Conservation (phyloP, 148 eudicot genomes). For the Heliosperma pusillum region DNA sequence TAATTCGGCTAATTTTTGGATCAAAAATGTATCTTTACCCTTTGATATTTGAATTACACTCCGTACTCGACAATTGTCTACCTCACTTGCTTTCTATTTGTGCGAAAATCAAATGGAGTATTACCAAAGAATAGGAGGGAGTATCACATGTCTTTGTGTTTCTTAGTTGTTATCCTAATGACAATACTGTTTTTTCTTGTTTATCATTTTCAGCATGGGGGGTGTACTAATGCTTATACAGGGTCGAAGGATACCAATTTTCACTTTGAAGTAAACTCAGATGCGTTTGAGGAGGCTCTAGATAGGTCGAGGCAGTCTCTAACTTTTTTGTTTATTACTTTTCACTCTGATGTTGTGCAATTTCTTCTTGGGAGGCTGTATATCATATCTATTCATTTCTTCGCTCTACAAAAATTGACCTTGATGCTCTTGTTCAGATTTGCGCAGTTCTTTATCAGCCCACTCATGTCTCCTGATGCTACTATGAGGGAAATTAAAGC, state of each 20-base stretch:
- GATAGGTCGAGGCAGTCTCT: conserved; percentile 55
- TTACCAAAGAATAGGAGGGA: not conserved
- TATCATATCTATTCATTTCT: not conserved
- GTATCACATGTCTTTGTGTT: not conserved
- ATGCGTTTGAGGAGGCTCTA: conserved; percentile 85
- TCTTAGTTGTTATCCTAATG: not conserved
- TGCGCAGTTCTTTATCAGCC: conserved; percentile 92
- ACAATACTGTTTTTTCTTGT: not conserved
- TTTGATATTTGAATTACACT: not conserved
- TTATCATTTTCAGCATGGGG: conserved; percentile 75
- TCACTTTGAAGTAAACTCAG: conserved; percentile 77
- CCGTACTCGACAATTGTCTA: not conserved
- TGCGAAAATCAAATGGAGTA: not conserved
- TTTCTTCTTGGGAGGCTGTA: not conserved
- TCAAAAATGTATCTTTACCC: not conserved
- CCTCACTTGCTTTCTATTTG: not conserved
- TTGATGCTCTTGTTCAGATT: conserved; percentile 45
- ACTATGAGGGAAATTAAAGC: conserved; percentile 94
- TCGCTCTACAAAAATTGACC: not conserved
- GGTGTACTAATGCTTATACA: conserved; percentile 85
- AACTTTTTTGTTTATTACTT: not conserved
- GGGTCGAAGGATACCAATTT: conserved; percentile 72
- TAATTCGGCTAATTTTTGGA: not conserved
- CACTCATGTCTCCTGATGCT: conserved; percentile 97
- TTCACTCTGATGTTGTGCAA: not conserved